Evolutionary conservation across 306 rosid genomes (phyloP).

Genomic region (Fagus sylvatica): DNA sequence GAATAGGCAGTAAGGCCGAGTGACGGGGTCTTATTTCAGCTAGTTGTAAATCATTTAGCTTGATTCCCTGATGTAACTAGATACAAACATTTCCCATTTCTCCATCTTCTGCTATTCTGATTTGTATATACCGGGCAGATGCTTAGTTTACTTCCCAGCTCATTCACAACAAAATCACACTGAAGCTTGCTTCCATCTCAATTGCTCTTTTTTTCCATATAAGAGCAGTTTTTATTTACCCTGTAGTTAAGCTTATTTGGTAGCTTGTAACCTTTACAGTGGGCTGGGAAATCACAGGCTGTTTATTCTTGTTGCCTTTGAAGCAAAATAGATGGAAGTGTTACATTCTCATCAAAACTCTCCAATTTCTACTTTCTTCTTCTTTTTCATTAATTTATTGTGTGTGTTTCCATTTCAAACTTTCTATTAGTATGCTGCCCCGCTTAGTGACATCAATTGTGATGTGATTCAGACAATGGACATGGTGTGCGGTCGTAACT

Average conservation of each 20-base stretch:
- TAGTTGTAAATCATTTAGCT: not conserved
- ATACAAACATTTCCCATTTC: not conserved
- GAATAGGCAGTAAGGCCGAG: conserved; percentile 13
- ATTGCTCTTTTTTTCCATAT: not conserved
- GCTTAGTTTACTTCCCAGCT: conserved; percentile 5
- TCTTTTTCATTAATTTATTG: not conserved
- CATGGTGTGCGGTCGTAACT: not conserved
- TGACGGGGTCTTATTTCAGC: not conserved
- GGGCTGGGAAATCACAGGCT: not conserved
- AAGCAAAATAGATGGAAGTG: not conserved
- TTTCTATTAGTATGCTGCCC: not conserved
- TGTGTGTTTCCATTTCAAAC: no score
- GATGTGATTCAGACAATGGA: not conserved
- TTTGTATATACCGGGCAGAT: conserved; percentile 38
- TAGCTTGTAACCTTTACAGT: not conserved
- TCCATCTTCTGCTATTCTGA: conserved; percentile 29
- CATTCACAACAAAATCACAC: not conserved
- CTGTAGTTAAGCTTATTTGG: not conserved
- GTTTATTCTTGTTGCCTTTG: not conserved
- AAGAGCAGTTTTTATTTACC: not conserved
- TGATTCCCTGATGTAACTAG: conserved; percentile 8
- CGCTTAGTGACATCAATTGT: not conserved
- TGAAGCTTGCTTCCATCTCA: not conserved
- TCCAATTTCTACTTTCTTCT: not conserved
- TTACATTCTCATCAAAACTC: not conserved